Evolutionary conservation across 116 monocot species (phyloP).

Genomic region (Dioscorea cayenensis): DNA sequence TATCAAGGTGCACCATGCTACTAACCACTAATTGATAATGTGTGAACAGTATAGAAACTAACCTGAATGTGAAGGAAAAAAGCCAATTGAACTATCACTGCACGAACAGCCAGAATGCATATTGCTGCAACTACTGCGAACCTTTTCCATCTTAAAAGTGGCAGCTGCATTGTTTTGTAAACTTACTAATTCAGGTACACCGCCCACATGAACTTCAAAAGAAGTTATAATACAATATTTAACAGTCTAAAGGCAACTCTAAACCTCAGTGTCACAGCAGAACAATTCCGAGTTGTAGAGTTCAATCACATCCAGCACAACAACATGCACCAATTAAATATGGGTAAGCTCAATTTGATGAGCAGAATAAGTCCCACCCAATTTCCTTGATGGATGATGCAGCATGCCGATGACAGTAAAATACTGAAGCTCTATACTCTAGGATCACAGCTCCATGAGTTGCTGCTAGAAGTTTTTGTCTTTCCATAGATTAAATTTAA

Average conservation of each 20-base stretch:
- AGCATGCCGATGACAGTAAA: too few species aligned
- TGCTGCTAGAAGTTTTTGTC: too few species aligned
- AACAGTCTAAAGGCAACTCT: neutral
- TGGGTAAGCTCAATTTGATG: neutral
- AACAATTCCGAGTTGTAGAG: neutral
- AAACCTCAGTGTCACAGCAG: too few species aligned
- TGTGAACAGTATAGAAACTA: neutral
- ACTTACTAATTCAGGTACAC: neutral
- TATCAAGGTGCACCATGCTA: neutral
- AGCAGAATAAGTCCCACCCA: too few species aligned
- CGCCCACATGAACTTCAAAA: neutral
- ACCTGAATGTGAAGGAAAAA: conserved; percentile 98
- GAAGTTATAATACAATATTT: neutral
- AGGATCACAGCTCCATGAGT: too few species aligned
- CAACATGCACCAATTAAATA: neutral
- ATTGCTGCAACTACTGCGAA: conserved; percentile 87
- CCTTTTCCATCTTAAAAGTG: conserved; percentile 95
- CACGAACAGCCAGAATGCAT: conserved; percentile 88
- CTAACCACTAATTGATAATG: neutral
- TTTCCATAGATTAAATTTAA: too few species aligned
- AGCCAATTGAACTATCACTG: conserved; percentile 94
- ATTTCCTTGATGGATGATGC: too few species aligned
- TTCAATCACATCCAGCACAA: neutral
- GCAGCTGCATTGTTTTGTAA: conserved; percentile 44
- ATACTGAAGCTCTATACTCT: too few species aligned